Evolutionary conservation across 1,284 basidiomycete species (phyloP).

Genomic region (Ceratobasidium sp.): DNA sequence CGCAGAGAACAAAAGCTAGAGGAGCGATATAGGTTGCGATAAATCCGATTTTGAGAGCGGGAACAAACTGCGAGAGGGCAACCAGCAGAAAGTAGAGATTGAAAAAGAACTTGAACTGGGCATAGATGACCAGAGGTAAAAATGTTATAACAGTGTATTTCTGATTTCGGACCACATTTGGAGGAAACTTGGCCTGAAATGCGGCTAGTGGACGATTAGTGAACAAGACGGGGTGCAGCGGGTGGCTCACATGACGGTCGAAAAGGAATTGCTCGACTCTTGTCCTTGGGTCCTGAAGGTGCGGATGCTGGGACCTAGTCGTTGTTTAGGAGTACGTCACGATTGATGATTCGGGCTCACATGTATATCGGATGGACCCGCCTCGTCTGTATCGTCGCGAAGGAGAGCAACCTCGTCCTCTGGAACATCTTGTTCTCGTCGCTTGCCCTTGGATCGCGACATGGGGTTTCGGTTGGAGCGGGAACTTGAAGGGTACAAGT

Average conservation of each 20-base stretch:
- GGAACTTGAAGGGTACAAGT: constrained; percentile 21
- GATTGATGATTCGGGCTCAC: neutral
- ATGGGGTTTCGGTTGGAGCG: neutral
- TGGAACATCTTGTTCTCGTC: constrained; percentile 21
- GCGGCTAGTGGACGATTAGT: constrained; percentile 14
- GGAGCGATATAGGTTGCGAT: constrained; percentile 97
- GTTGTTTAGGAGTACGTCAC: neutral
- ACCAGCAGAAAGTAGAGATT: constrained; percentile 99
- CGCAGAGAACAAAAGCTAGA: constrained; percentile 89
- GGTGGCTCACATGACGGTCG: constrained; percentile 64
- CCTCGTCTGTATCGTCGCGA: constrained; percentile 8
- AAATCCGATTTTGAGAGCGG: constrained; percentile 95
- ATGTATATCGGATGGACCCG: neutral
- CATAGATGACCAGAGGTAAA: constrained; percentile 95
- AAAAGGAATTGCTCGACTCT: constrained; percentile 79
- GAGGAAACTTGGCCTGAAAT: constrained; percentile 66
- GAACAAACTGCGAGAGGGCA: constrained; percentile 94
- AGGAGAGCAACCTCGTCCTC: constrained; percentile 31
- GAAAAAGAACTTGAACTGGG: constrained; percentile 99
- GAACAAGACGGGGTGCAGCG: neutral
- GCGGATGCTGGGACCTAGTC: neutral
- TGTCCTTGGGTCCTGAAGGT: constrained; percentile 57
- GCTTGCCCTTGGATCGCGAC: constrained; percentile 32
- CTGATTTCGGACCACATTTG: constrained; percentile 95
- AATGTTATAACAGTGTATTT: constrained; percentile 97